Base-by-base conservation (phyloP, 345 rosid genomes). In the Aegle marmelos region DNA sequence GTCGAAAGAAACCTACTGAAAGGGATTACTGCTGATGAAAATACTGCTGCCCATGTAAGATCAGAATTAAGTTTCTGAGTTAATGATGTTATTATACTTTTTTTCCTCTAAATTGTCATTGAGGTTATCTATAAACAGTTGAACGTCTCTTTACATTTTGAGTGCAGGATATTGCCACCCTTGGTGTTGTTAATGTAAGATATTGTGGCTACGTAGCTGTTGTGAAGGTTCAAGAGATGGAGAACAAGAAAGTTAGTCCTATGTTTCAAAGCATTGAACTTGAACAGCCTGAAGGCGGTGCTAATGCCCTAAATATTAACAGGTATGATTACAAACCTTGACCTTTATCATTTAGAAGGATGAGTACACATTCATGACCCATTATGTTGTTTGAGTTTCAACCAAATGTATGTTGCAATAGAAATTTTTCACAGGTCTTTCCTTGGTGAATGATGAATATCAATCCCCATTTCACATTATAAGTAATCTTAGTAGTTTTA, bases 201-300 rank as follows among this genome's bases (percentile, higher is more conserved):
- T 91, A 87, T 76, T 92, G 93, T 86, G 99, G 99, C 81, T 91
- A 88, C 80, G 76, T 94, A 80, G 93, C 91, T 80, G 84, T 88
- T 73, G 95, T 94, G 59, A 96, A 91, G 87, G 91, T 92, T 81
- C 89, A 87, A 71, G 85, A 77, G 76, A 85, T 76, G 82, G 91
- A 85, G 83, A 85, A 80, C 80, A 84, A 80, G 82, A 81, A 88
- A 74, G 83, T 75, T 78, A 73, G 67, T 79, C 82, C 87, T 79
- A 85, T 87, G 69, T 86, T 85, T 80, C 90, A 89, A 66, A 88
- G 91, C 78, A 81, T 89, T 80, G 94, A 88, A 81, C 84, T 96
- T 83, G 94, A 91, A 80, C 98, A 96, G 84, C 97, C 93, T 77
- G 98, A 92, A 85, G 99, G 99, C 28, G 98, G 99, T 76, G 99